Evolutionary conservation across 2,329 filamentous ascomycete genomes (phyloP), one percentile per base, ranked within the genome.

Genomic region (Trichoderma sp.): DNA sequence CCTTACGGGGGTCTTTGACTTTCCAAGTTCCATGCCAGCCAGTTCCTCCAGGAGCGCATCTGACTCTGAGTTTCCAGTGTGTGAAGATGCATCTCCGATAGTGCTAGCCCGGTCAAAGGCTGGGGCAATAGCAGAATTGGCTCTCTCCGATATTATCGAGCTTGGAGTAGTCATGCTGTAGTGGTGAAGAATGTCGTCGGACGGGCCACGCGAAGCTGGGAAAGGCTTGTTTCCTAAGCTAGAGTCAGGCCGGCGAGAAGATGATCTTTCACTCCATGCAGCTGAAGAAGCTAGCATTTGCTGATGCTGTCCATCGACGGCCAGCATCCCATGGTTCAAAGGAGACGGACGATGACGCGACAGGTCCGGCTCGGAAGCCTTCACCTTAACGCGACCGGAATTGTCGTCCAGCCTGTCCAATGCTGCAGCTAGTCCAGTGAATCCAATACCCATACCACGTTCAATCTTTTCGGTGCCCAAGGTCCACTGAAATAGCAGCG

Each of bases 401-500:
- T 61, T 69, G 9, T 74, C 74, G 13, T 81, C 79, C 59, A 79
- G 77, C 43, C 76, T 77, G 58, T 91, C 88, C 12, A 92, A 84
- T 3, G 90, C 90, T 11, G 90, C 90, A 1, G 88, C 87, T 8
- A 93, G 84, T 5, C 89, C 89, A 1, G 89, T 90, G 76, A 91
- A 93, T 57, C 91, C 91, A 59, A 91, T 91, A 20, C 89, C 89
- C 55, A 88, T 85, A 13, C 88, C 85, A 17, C 86, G 85, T 74
- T 91, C 88, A 17, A 87, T 86, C 77, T 86, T 88, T 23, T 84
- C 84, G 34, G 84, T 84, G 9, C 88, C 89, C 4, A 92, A 82
- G 23, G 86, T 88, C 89, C 90, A 92, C 74, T 90, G 86, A 78
- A 92, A 89, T 75, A 90, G 86, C 58, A 89, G 83, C 8, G 88